Evolutionary conservation across 805 yeast species (phyloP).

Genomic region (Schizosaccharomyces osmophilus): DNA sequence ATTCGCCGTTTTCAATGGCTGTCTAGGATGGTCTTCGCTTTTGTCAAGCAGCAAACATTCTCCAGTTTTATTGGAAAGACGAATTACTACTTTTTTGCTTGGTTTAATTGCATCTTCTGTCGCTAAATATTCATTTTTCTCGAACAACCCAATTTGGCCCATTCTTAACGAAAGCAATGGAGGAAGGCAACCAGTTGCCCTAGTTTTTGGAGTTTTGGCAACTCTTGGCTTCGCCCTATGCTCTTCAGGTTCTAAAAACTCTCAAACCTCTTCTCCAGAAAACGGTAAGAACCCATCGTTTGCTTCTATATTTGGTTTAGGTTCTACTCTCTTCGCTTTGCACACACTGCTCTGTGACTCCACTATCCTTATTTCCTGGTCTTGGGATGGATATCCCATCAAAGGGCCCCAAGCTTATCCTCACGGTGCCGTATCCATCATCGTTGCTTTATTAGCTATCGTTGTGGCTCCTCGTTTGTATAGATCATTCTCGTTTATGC

Average conservation of each 20-base stretch:
- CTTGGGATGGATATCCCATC: constrained; percentile 90
- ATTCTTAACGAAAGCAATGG: constrained; percentile 68
- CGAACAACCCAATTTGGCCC: constrained; percentile 94
- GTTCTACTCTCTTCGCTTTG: constrained; percentile 44
- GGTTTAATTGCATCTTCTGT: constrained; percentile 58
- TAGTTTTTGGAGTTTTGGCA: constrained; percentile 37
- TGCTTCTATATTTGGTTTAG: constrained; percentile 44
- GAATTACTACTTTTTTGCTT: constrained; percentile 31
- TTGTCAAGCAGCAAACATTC: constrained; percentile 14
- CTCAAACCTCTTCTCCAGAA: constrained; percentile 5
- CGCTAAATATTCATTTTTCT: constrained; percentile 46
- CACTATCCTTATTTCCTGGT: constrained; percentile 71
- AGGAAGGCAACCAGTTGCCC: constrained; percentile 46
- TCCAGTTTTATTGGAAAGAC: constrained; percentile 7
- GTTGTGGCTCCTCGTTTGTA: constrained; percentile 17
- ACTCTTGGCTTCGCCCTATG: constrained; percentile 26
- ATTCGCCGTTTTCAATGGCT: constrained; percentile 39
- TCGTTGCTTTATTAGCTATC: constrained; percentile 33
- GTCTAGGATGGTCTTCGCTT: constrained; percentile 34
- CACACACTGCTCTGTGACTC: constrained; percentile 64
- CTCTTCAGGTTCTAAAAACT: constrained; percentile 6
- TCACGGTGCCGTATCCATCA: constrained; percentile 42
- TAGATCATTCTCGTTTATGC: not conserved
- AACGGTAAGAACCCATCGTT: constrained; percentile 11
- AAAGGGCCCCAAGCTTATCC: constrained; percentile 71